phyloP scores from a whole-genome alignment of 2,329 filamentous ascomycete genomes.

The Colletotrichum sp. region DNA sequence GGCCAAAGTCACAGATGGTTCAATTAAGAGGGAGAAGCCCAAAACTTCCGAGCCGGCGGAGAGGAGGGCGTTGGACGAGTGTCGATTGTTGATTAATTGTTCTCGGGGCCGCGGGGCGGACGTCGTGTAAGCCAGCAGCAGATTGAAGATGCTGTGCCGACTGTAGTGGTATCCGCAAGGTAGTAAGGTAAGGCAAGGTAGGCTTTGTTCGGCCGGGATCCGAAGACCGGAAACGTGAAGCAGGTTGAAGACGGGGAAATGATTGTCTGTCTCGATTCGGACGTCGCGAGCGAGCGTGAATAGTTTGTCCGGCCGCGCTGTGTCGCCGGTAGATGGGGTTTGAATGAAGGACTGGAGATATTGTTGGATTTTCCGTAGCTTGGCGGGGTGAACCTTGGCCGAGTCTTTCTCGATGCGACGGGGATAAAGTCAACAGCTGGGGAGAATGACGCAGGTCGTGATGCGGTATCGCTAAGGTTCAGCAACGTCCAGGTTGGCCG shows the following conservation, averaged over 20 bases:
- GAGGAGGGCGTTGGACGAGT: constrained; percentile 13
- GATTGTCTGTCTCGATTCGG: neutral
- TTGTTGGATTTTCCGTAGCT: neutral
- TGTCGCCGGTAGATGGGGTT: neutral
- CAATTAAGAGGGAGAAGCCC: neutral
- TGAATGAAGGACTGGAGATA: neutral
- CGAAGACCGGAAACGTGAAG: constrained; percentile 16
- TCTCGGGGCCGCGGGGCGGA: constrained; percentile 3
- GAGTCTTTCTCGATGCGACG: constrained; percentile 6
- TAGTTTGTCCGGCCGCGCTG: neutral
- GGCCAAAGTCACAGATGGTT: neutral
- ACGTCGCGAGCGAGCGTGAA: neutral
- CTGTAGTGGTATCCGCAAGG: neutral
- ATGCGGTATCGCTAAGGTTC: neutral
- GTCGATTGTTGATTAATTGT: constrained; percentile 13
- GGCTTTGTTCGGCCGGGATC: constrained; percentile 15
- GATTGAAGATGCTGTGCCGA: neutral
- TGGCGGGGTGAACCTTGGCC: neutral
- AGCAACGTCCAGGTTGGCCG: neutral
- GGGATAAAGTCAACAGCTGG: neutral
- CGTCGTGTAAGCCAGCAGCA: neutral
- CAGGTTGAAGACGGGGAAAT: constrained; percentile 7
- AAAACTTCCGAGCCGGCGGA: constrained; percentile 9
- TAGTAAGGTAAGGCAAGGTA: too few species aligned
- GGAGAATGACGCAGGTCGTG: neutral